Evolutionary conservation across 2,329 filamentous ascomycete species (phyloP).

Genomic region (Metarhizium guizhouense): DNA sequence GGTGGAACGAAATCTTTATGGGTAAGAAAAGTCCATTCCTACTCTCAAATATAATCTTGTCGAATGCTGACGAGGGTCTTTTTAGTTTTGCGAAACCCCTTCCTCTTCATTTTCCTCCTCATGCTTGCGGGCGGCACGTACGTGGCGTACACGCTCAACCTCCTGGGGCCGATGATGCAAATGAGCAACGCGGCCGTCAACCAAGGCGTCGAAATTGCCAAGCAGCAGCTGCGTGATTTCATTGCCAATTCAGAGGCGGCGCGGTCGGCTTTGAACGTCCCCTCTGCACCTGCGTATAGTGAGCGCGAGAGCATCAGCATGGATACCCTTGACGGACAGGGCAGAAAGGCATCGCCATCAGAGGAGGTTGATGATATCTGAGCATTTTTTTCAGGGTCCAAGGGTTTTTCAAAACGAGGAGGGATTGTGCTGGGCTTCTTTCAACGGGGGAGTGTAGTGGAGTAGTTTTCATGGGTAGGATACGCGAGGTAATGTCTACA

Average conservation of each 20-base stretch:
- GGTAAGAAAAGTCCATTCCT: slow-evolving; percentile 46
- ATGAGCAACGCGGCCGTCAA: slow-evolving; percentile 84
- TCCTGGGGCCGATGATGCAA: slow-evolving; percentile 91
- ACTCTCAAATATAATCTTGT: background rate
- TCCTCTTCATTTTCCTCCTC: slow-evolving; percentile 85
- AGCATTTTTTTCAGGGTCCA: slow-evolving; percentile 4
- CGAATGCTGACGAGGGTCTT: background rate
- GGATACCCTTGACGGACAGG: slow-evolving; percentile 51
- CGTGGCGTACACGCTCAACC: slow-evolving; percentile 84
- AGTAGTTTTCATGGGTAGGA: slow-evolving; percentile 6
- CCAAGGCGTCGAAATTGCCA: slow-evolving; percentile 85
- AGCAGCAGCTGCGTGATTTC: slow-evolving; percentile 84
- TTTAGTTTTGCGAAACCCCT: slow-evolving; percentile 81
- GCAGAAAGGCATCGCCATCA: slow-evolving; percentile 35
- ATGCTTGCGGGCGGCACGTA: slow-evolving; percentile 70
- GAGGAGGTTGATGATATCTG: slow-evolving; percentile 55
- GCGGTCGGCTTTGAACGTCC: slow-evolving; percentile 73
- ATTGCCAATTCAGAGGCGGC: slow-evolving; percentile 81
- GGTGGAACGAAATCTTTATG: slow-evolving; percentile 97
- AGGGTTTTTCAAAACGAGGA: background rate
- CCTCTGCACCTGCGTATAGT: slow-evolving; percentile 27
- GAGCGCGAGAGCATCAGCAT: slow-evolving; percentile 42
- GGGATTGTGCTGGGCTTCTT: background rate
- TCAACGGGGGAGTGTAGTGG: background rate
- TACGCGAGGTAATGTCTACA: slow-evolving; percentile 10